A percentile compares a stretch with the other conserved stretches of the same genome.
Evolutionary conservation across 805 yeast genomes (phyloP).

Genomic region (Saccharomycopsis sp.): DNA sequence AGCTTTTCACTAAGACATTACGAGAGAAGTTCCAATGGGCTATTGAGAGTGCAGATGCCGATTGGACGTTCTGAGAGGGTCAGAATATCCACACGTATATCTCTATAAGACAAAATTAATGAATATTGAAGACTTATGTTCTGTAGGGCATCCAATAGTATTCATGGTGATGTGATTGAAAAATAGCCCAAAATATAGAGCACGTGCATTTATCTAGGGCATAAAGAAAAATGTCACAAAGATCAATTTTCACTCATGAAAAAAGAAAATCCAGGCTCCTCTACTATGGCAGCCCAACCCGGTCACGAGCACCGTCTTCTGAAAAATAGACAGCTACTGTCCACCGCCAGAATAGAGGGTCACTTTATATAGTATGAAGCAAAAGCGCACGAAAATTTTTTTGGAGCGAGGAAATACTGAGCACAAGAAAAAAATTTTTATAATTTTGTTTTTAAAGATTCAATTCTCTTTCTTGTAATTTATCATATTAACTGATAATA

Average conservation of each 20-base stretch:
- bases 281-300: background rate
- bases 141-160: background rate
- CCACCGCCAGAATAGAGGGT: background rate
- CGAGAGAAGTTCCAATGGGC: conserved; percentile 96
- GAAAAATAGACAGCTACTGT: background rate
- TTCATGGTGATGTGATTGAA: background rate
- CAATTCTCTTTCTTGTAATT: background rate
- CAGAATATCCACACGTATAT: too few relatives aligned
- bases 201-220: background rate
- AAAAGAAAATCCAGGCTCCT: background rate
- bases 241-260: background rate
- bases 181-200: background rate
- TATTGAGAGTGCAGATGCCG: conserved; percentile 77
- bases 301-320: background rate
- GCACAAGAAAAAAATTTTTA: background rate
- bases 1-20: conserved; percentile 81
- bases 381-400: background rate
- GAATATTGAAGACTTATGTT: background rate
- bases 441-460: conserved; percentile 1
- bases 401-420: background rate
- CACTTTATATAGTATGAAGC: background rate
- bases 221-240: background rate
- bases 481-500: background rate
- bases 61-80: conserved; percentile 66
- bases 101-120: background rate